Evolutionary conservation across 2,329 filamentous ascomycete species (phyloP).

Genomic region (Talaromyces sp.): DNA sequence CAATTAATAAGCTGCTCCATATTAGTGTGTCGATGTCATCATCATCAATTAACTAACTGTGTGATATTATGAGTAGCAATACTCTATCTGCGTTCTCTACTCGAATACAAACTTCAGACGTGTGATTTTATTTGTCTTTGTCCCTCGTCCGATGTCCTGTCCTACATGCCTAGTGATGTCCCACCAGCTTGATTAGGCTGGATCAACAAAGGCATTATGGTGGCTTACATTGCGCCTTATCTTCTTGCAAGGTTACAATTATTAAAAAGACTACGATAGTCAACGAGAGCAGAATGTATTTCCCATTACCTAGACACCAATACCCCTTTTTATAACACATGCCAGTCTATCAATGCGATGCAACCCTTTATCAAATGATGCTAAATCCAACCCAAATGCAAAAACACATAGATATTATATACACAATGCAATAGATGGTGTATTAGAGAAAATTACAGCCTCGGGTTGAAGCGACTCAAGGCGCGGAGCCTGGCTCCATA

Average conservation of each 20-base stretch:
- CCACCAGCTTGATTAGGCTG: neutral
- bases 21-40: neutral
- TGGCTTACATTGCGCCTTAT: neutral
- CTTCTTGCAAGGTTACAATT: too few relatives aligned
- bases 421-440: neutral
- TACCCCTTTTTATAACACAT: neutral
- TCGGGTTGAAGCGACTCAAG: conserved; percentile 36
- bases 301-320: too few relatives aligned
- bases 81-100: too few relatives aligned
- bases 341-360: neutral
- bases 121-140: too few relatives aligned
- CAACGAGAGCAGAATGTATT: neutral
- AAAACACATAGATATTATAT: neutral
- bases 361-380: neutral
- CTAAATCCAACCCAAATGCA: conserved; percentile 1
- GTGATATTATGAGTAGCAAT: too few relatives aligned
- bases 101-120: too few relatives aligned
- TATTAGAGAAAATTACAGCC: conserved; percentile 1
- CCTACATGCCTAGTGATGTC: neutral
- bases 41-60: too few relatives aligned
- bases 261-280: too few relatives aligned
- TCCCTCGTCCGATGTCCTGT: too few relatives aligned
- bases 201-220: neutral
- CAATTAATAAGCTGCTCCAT: neutral
- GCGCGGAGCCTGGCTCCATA: conserved; percentile 43